Percentiles rank a stretch among this genome's conserved stretches.
Conservation (phyloP, 345 rosid genomes). For the Euphorbia pulcherrima region DNA sequence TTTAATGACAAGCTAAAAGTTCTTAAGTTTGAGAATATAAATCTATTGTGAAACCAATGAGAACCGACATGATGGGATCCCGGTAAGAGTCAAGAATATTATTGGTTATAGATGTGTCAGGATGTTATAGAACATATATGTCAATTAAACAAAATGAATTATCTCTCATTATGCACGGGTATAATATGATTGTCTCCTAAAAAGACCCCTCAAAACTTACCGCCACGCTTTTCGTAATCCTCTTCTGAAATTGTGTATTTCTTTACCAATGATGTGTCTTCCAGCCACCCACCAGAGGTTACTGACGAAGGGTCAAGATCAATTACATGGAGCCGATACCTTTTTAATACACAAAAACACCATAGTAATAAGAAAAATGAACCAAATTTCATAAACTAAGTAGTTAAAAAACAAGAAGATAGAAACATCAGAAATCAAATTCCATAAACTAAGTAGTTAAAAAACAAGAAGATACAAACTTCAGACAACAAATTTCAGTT, state of each 20-base stretch:
- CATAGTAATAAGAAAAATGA: not conserved
- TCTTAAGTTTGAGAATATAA: not conserved
- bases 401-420: not conserved
- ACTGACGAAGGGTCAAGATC: conserved; percentile 90
- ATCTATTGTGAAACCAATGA: not conserved
- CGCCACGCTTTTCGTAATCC: conserved; percentile 62
- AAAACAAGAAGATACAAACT: not conserved
- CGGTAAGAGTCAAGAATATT: not conserved
- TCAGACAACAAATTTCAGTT: not conserved
- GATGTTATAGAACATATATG: not conserved
- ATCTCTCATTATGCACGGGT: not conserved
- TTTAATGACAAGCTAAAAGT: not conserved
- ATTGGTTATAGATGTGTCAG: not conserved
- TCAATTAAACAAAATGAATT: not conserved
- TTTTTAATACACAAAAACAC: conserved; percentile 10
- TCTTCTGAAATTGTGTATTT: conserved; percentile 83
- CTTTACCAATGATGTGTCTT: conserved; percentile 84
- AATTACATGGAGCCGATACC: conserved; percentile 70
- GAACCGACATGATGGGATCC: not conserved
- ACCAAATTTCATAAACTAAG: not conserved
- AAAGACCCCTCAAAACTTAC: conserved; percentile 28
- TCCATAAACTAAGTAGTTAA: not conserved
- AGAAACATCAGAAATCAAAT: not conserved
- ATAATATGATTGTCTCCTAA: not conserved
- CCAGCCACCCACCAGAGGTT: conserved; percentile 92